Evolutionary conservation across 2,329 filamentous ascomycete species (phyloP), one percentile per base, ranked within the genome.

Genomic region (Penicillium sp.): DNA sequence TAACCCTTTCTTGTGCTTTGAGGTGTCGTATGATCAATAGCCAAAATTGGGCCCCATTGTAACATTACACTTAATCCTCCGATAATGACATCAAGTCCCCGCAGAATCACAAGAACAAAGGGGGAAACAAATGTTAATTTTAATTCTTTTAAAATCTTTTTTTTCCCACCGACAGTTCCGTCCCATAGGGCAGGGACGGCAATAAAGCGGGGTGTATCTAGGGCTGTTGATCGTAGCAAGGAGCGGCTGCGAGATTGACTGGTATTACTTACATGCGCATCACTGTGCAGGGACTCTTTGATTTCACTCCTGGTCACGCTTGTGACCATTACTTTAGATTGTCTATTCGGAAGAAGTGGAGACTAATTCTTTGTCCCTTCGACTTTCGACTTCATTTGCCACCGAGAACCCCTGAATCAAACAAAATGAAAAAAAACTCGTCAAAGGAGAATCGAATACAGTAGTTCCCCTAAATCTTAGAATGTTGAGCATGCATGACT

Each of bases 211-310:
- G 62, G 55, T 55, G 50, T 56, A 60, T 50, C 37, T 62, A 65
- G 60, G 61, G 64, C 61, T 60, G 62, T 52, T 67, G 63, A 67
- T 67, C 65, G 57, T 59, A 59, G 57, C 54, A 63, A 62, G 62
- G 59, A 62, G 58, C 62, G 61, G 60, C 53, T 67, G 61, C 65
- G 58, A 66, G 63, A 66, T 67, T 62, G 55, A 60, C 37, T 49
- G 58, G 62, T 62, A 60, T 65, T 61, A 60, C 53, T 50, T 65
- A 63, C 60, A 63, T 66, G 59, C 39, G 16, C 56, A 50, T 55
- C 53, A 61, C 46, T 23, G 29, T 31, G 39, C 25, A 52, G 53
- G 59, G 50, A 57, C 53, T 54, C 27, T 46, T 51, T n/a, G 7
- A 26, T 37, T 37, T 9, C 13, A 11, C 13, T 25, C 21, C 14